Evolutionary conservation across 768 basidiomycete genomes (phyloP).

Genomic region (Dentipellis sp.): DNA sequence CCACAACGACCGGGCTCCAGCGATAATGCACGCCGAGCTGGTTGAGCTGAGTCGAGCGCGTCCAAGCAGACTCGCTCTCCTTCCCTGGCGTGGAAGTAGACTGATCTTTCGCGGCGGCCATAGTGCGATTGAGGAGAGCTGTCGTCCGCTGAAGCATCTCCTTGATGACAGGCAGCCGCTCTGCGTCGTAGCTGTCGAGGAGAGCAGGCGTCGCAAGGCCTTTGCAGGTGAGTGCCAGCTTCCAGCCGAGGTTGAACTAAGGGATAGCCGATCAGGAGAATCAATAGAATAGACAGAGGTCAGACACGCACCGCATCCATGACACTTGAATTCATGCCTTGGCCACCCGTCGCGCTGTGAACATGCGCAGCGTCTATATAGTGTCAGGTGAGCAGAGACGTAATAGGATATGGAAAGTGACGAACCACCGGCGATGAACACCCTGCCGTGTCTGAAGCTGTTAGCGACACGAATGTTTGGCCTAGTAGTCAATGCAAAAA

Average conservation of each 20-base stretch:
- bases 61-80: not conserved
- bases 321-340: slow-evolving; percentile 3
- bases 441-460: slow-evolving; percentile 9
- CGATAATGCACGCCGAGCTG: slow-evolving; percentile 13
- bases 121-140: slow-evolving; percentile 1
- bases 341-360: slow-evolving; percentile 2
- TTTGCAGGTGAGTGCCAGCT: slow-evolving; percentile 11
- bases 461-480: slow-evolving; percentile 11
- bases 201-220: slow-evolving; percentile 5
- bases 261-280: too few relatives aligned
- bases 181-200: slow-evolving; percentile 10
- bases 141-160: slow-evolving; percentile 8
- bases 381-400: slow-evolving; percentile 7
- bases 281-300: not conserved
- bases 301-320: too few relatives aligned
- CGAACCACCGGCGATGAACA: slow-evolving; percentile 14
- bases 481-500: slow-evolving; percentile 5
- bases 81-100: not conserved
- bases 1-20: too few relatives aligned
- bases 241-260: slow-evolving; percentile 11
- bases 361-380: slow-evolving; percentile 4
- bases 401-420: not conserved
- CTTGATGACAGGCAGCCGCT: slow-evolving; percentile 14
- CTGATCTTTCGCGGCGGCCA: not conserved
- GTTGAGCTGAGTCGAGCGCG: not conserved